Conservation (phyloP, 2,329 filamentous ascomycete species). For the Didymosphaeria variabile region DNA sequence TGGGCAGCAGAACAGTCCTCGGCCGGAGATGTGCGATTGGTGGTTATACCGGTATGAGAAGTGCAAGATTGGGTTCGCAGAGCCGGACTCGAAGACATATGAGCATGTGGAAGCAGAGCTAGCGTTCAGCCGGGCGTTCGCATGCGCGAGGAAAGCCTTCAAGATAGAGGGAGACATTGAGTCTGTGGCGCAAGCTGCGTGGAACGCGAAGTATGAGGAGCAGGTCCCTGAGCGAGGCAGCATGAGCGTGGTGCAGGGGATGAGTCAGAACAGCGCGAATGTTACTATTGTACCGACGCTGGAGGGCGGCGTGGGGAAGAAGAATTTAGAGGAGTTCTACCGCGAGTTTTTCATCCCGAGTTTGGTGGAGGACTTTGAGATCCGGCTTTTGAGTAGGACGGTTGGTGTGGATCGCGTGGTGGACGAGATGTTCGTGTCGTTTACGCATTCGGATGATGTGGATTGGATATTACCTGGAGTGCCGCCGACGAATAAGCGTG, state of each 20-base stretch:
- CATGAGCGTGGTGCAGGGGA: constrained; percentile 40
- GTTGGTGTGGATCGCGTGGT: constrained; percentile 66
- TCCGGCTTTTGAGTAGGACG: constrained; percentile 65
- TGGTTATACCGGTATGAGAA: constrained; percentile 52
- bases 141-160: constrained; percentile 47
- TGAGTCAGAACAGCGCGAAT: constrained; percentile 47
- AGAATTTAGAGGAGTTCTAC: constrained; percentile 62
- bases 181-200: constrained; percentile 42
- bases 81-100: constrained; percentile 50
- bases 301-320: constrained; percentile 54
- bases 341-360: constrained; percentile 64
- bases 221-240: constrained; percentile 42
- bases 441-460: constrained; percentile 65
- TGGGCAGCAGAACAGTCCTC: constrained; percentile 43
- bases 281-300: constrained; percentile 54
- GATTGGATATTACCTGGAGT: constrained; percentile 68
- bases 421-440: constrained; percentile 66
- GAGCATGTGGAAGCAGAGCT: constrained; percentile 53
- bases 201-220: constrained; percentile 46
- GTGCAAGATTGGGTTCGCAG: constrained; percentile 53
- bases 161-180: constrained; percentile 49
- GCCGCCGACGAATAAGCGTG: constrained; percentile 63
- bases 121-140: constrained; percentile 54
- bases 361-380: constrained; percentile 62
- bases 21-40: constrained; percentile 48